These are phyloP conservation scores for Raphanus raphanistrum DNA, from an alignment of 345 rosid species.

Conservation along the genomic window DNA sequence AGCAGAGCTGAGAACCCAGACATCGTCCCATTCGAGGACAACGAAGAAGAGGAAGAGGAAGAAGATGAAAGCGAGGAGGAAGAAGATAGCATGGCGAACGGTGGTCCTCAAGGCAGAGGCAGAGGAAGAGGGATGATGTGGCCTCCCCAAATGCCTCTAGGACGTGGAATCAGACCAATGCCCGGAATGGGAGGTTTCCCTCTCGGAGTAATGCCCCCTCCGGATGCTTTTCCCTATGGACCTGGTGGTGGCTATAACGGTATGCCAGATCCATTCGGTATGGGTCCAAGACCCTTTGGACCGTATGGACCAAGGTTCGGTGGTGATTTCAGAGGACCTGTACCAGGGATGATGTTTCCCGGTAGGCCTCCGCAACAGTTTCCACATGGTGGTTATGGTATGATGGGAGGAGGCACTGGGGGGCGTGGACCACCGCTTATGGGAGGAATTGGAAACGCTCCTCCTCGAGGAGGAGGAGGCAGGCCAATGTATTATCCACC, in stretches of 20 bases:
- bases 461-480: slow-evolving; percentile 54
- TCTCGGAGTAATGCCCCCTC: slow-evolving; percentile 78
- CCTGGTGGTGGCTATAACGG: slow-evolving; percentile 75
- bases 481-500: slow-evolving; percentile 60
- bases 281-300: slow-evolving; percentile 78
- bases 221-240: slow-evolving; percentile 81
- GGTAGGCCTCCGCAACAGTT: slow-evolving; percentile 94
- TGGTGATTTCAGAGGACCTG: slow-evolving; percentile 80
- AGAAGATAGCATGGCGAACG: slow-evolving; percentile 49
- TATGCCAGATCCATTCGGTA: slow-evolving; percentile 82
- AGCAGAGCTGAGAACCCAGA: slow-evolving; percentile 81
- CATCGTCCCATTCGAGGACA: slow-evolving; percentile 95
- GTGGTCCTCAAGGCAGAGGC: slow-evolving; percentile 78
- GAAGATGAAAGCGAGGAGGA: slow-evolving; percentile 87
- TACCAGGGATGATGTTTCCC: slow-evolving; percentile 89
- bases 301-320: slow-evolving; percentile 91
- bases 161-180: slow-evolving; percentile 81
- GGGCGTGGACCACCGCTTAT: slow-evolving; percentile 63
- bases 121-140: slow-evolving; percentile 96
- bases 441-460: slow-evolving; percentile 78
- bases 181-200: slow-evolving; percentile 85
- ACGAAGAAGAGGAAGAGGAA: slow-evolving; percentile 98
- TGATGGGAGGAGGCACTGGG: slow-evolving; percentile 96
- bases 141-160: slow-evolving; percentile 87
- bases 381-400: slow-evolving; percentile 82